Conservation (phyloP, 23 red algal genomes). For the Gracilaria domingensis region DNA sequence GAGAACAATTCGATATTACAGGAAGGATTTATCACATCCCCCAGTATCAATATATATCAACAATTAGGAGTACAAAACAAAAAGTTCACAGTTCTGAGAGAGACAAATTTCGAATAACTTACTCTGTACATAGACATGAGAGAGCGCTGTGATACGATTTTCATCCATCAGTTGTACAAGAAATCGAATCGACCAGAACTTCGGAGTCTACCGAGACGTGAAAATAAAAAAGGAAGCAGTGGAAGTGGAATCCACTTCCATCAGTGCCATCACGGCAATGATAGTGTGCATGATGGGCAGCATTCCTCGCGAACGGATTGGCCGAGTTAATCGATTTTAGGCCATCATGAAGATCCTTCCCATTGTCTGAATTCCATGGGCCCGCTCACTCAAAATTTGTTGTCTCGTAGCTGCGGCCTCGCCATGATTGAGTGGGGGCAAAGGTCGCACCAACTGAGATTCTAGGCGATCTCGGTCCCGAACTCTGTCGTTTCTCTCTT, state of each 20-base stretch:
- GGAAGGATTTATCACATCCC: neutral
- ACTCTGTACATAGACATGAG: neutral
- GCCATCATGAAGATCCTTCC: slow-evolving; percentile 81
- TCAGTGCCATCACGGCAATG: neutral
- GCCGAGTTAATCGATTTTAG: neutral
- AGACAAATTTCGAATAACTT: neutral
- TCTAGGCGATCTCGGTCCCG: slow-evolving; percentile 19
- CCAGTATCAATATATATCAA: neutral
- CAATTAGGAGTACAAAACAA: slow-evolving; percentile 6
- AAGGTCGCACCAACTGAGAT: slow-evolving; percentile 25
- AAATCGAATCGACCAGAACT: neutral
- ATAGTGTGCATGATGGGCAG: neutral
- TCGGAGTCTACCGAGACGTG: neutral
- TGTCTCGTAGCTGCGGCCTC: slow-evolving; percentile 54
- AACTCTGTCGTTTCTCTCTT: slow-evolving; percentile 11
- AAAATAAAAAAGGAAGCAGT: neutral
- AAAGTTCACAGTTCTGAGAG: slow-evolving; percentile 7
- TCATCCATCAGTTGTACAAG: neutral
- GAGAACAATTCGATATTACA: slow-evolving; percentile 11
- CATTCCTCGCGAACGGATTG: neutral
- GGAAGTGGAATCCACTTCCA: neutral
- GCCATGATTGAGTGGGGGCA: slow-evolving; percentile 49
- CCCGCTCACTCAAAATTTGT: slow-evolving; percentile 69
- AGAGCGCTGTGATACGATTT: neutral
- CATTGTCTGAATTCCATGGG: slow-evolving; percentile 63